Percentiles rank a stretch among this genome's conserved stretches.
Evolutionary conservation across 306 rosid species (phyloP).

Genomic region (Castanea crenata): DNA sequence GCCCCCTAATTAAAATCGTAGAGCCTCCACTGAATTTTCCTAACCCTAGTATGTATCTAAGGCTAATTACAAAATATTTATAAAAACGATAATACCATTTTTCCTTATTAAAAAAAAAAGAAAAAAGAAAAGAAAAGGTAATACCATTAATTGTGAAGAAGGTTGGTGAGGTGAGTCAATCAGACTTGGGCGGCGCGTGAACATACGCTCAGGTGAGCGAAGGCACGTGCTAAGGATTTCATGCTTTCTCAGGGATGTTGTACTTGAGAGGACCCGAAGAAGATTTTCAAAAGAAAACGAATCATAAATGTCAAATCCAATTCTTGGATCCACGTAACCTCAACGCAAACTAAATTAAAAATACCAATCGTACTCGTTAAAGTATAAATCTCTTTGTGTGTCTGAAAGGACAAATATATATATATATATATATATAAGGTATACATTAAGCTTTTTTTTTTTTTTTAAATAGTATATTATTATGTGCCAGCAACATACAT

Average conservation of each 20-base stretch:
- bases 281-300: slow-evolving; percentile 5
- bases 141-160: background rate
- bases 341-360: background rate
- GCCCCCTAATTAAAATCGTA: too few species aligned
- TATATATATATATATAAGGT: too few species aligned
- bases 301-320: slow-evolving; percentile 15
- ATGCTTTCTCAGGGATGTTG: background rate
- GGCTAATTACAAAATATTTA: too few species aligned
- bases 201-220: background rate
- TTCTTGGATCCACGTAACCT: slow-evolving; percentile 19
- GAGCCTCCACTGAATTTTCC: too few species aligned
- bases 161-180: background rate
- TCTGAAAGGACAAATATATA: background rate
- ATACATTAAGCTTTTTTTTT: too few species aligned
- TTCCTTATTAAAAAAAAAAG: too few species aligned
- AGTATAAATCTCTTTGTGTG: background rate
- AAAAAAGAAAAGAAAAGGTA: too few species aligned
- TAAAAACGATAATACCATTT: too few species aligned
- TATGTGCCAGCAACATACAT: too few species aligned
- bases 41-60: too few species aligned
- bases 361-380: background rate
- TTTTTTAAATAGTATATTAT: too few species aligned
- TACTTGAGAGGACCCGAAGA: slow-evolving; percentile 21
- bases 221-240: background rate
- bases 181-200: background rate